These are phyloP conservation scores for Nannochloropsis salina DNA, from an alignment of 108 stramenopile genomes.

Conservation along the genomic window DNA sequence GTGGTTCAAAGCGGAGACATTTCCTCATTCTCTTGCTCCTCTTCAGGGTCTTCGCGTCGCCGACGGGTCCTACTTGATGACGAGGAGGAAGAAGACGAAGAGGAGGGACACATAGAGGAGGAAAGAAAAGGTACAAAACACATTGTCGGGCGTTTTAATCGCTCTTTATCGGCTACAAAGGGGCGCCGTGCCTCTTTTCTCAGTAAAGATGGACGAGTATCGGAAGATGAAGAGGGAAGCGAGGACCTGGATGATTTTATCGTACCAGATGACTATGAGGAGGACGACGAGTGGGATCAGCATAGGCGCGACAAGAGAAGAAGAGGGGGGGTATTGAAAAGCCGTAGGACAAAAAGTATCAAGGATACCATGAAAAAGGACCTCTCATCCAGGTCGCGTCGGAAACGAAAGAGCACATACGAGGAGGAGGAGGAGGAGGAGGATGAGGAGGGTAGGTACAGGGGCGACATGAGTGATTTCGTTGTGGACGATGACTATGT, in stretches of 20 bases:
- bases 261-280: background rate
- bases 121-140: background rate
- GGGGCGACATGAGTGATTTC: background rate
- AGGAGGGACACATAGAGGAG: background rate
- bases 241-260: constrained; percentile 6
- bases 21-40: too few relatives aligned
- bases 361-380: background rate
- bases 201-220: background rate
- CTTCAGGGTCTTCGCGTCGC: too few relatives aligned
- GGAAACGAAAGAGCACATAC: too few relatives aligned
- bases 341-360: background rate
- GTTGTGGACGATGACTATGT: background rate
- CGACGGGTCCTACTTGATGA: background rate
- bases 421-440: background rate
- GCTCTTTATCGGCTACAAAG: background rate
- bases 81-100: background rate
- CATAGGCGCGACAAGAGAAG: background rate
- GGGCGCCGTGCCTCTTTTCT: background rate
- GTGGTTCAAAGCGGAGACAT: too few relatives aligned
- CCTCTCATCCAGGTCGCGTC: too few relatives aligned
- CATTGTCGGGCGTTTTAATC: background rate
- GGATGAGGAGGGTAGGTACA: background rate
- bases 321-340: too few relatives aligned
- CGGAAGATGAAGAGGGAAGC: background rate
- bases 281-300: background rate